Base-by-base conservation (phyloP, 75 land plant genomes). In the Selaginella moellendorffii region DNA sequence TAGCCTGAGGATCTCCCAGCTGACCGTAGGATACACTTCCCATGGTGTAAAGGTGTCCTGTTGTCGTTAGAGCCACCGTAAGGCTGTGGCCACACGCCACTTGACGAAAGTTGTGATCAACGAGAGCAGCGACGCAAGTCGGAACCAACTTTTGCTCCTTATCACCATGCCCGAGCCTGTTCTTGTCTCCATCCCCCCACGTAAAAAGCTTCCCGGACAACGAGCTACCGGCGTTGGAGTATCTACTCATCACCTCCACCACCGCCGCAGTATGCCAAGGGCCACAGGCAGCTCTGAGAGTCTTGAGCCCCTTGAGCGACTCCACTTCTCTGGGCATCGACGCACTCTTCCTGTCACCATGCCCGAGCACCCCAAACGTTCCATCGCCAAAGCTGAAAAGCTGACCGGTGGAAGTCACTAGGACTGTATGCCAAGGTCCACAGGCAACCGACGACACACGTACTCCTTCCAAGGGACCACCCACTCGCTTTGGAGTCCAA, bases 1-100 rank as follows among this genome's bases (percentile, higher is more conserved):
- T 56, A 69, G 85, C 70, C 24, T 19, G n/a, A 56, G 59, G 59
- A 56, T 21, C 59, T 56, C 59, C 59, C 2, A 56, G 59, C 24
- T 56, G 59, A 5, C 59, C 59, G 21, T 19, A 25, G 9, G 8
- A 2, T 9, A 19, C 9, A 25, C 59, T 56, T 21, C 59, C 59
- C 59, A 56, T 56, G 19, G 59, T 56, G 21, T 8, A 56, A 56
- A 56, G 17, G n/a, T 24, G 21, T 14, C 46, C 46, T 36, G 46
- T 36, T 36, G 19, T 56, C 9, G 59, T 56, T 24, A 56, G n/a
- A 21, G n/a, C 59, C n/a, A 56, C 59, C 21, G 59, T 56, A 9
- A 56, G 5, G 59, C 59, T 9, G 21, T 56, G 8, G 2, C 59
- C 59, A 56, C 59, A 56, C 8, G 59, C 59, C n/a, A 56, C 59